Evolutionary conservation across 1,139 yeast species (phyloP).

Genomic region (Magnusiomyces clavatus): DNA sequence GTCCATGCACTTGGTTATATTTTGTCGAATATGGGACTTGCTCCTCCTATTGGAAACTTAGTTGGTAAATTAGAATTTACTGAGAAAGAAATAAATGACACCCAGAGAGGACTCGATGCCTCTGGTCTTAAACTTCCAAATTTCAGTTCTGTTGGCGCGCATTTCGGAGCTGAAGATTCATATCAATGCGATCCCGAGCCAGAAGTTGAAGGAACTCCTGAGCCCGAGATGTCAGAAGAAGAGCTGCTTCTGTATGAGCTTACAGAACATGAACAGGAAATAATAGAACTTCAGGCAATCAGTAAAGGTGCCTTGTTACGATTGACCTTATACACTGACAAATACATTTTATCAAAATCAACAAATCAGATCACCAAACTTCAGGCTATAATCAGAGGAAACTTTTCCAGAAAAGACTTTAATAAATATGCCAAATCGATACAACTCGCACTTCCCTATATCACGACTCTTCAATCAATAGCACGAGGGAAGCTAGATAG

Average conservation of each 20-base stretch:
- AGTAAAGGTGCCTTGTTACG: constrained; percentile 26
- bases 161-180: constrained; percentile 22
- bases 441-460: constrained; percentile 42
- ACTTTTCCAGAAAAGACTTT: constrained; percentile 24
- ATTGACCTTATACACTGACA: constrained; percentile 15
- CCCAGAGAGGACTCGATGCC: constrained; percentile 58
- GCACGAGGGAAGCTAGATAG: constrained; percentile 62
- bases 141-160: constrained; percentile 35
- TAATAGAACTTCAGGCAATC: constrained; percentile 45
- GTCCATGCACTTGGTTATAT: constrained; percentile 80
- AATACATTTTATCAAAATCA: constrained; percentile 17
- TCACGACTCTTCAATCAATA: constrained; percentile 68
- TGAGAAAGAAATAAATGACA: constrained; percentile 57
- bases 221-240: constrained; percentile 24
- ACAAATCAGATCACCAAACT: constrained; percentile 11
- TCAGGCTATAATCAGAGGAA: constrained; percentile 31
- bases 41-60: constrained; percentile 56
- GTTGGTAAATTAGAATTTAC: constrained; percentile 58
- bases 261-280: constrained; percentile 28
- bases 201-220: constrained; percentile 18
- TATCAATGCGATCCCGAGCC: constrained; percentile 12
- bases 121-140: constrained; percentile 36
- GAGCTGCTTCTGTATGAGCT: constrained; percentile 30
- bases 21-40: constrained; percentile 45
- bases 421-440: constrained; percentile 21